phyloP scores from a whole-genome alignment of 2,329 filamentous ascomycete species.

The Alternaria hordeiaustralica region DNA sequence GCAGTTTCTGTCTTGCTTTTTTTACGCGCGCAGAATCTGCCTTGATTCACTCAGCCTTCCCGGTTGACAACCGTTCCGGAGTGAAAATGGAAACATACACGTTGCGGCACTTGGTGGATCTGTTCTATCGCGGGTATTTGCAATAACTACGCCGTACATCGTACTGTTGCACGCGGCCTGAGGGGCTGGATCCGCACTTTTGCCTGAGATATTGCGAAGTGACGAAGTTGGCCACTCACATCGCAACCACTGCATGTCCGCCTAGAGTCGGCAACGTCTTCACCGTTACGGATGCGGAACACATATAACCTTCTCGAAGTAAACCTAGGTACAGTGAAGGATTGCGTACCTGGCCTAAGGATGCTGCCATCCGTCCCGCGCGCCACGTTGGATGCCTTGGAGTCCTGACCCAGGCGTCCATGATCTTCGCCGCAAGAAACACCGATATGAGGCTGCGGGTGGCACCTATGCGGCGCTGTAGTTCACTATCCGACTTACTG shows the following conservation, averaged over 20 bases:
- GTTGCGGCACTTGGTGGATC: not conserved
- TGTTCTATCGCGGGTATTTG: not conserved
- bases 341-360: not conserved
- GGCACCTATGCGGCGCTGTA: not conserved
- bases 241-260: not conserved
- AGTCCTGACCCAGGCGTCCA: slow-evolving; percentile 7
- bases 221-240: slow-evolving; percentile 1
- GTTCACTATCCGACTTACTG: not conserved
- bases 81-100: not conserved
- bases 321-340: not conserved
- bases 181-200: not conserved
- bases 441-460: not conserved
- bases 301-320: not conserved
- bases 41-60: not conserved
- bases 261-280: not conserved
- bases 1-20: not conserved
- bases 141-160: not conserved
- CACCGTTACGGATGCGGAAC: not conserved
- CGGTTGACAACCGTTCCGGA: not conserved
- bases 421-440: not conserved
- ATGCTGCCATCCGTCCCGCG: slow-evolving; percentile 1
- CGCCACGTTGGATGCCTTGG: slow-evolving; percentile 11
- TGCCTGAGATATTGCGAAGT: not conserved
- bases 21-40: not conserved
- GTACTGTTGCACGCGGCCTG: too few relatives aligned